These are phyloP conservation scores for Cladosporium oxysporum DNA, from an alignment of 2,329 filamentous ascomycete species.

Conservation along the genomic window DNA sequence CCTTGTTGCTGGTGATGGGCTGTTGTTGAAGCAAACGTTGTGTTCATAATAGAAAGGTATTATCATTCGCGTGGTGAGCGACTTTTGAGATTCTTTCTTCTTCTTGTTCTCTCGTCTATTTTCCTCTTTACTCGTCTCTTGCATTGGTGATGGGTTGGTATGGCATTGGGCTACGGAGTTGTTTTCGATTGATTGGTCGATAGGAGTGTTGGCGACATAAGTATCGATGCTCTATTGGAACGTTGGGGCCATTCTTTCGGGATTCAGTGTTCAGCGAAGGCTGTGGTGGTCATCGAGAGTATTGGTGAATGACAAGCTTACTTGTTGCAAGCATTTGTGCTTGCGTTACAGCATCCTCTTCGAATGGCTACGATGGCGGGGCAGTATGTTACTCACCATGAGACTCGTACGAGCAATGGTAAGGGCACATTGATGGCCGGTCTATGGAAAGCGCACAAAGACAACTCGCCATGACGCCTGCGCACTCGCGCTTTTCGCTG, in stretches of 20 bases:
- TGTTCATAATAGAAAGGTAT: slow-evolving; percentile 2
- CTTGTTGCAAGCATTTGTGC: neutral
- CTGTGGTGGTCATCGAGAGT: neutral
- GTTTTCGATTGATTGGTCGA: neutral
- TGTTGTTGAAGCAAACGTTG: neutral
- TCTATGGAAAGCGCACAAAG: neutral
- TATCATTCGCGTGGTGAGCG: neutral
- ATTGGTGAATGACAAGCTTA: neutral
- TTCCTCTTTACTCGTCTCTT: neutral
- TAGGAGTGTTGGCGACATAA: neutral
- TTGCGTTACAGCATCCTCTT: neutral
- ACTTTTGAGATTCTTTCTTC: neutral
- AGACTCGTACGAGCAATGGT: neutral
- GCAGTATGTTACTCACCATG: neutral
- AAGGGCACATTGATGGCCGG: neutral
- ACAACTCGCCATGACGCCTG: too few relatives aligned
- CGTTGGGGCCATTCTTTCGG: neutral
- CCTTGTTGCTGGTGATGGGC: neutral
- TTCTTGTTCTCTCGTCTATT: neutral
- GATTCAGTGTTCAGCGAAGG: neutral
- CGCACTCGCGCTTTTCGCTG: neutral
- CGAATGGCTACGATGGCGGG: too few relatives aligned
- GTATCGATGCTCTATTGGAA: neutral
- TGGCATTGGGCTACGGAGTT: neutral
- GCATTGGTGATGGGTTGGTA: neutral